Conservation (phyloP, 768 basidiomycete genomes). For the Russula griseocarnosa region DNA sequence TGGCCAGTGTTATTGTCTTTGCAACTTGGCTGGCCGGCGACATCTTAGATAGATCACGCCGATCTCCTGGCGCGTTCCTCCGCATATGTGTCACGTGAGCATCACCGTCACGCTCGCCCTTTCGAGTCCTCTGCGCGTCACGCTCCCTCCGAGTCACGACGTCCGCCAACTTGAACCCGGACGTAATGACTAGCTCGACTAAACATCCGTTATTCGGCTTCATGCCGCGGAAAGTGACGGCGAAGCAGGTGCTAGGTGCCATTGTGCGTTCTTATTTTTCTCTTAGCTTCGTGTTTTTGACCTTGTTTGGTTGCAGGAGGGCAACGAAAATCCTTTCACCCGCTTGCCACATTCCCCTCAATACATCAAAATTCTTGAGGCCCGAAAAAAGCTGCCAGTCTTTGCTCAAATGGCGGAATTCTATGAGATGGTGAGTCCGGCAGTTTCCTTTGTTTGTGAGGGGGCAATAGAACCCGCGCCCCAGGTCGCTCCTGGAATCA, state of each 20-base stretch:
- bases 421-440: conserved; percentile 68
- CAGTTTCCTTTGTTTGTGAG: conserved; percentile 19
- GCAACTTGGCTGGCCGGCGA: not conserved
- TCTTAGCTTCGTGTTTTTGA: not conserved
- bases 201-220: conserved; percentile 44
- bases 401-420: conserved; percentile 92
- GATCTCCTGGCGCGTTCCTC: conserved; percentile 19
- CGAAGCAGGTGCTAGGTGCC: conserved; percentile 39
- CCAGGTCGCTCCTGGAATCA: conserved; percentile 28
- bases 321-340: conserved; percentile 86
- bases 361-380: conserved; percentile 83
- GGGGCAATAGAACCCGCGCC: conserved; percentile 35
- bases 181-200: not conserved
- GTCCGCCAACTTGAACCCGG: too few relatives aligned
- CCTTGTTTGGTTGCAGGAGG: conserved; percentile 47
- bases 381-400: conserved; percentile 86
- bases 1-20: conserved; percentile 23
- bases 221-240: conserved; percentile 42
- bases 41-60: conserved; percentile 2
- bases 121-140: not conserved
- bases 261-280: conserved; percentile 37
- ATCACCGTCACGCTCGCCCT: not conserved
- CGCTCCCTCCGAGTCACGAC: not conserved
- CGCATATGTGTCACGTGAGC: conserved; percentile 11
- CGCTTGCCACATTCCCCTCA: conserved; percentile 67